Percentiles rank a stretch among this genome's conserved stretches.
These are phyloP conservation scores for Nannochloris sp. DNA, from an alignment of 139 green algal genomes.

Conservation along the genomic window DNA sequence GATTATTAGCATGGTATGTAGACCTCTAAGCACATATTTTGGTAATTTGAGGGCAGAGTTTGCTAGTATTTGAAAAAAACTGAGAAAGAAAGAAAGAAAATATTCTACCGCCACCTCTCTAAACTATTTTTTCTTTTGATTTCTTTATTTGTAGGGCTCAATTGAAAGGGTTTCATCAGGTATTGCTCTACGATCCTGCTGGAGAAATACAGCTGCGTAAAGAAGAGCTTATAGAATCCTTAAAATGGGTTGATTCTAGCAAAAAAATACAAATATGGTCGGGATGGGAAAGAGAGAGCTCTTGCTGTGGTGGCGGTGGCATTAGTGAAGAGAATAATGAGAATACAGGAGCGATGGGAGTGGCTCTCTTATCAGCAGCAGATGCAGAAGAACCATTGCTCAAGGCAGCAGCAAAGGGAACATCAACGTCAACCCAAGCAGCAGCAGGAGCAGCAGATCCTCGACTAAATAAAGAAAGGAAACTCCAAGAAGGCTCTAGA, in stretches of 20 bases:
- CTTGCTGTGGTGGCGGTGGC: not conserved
- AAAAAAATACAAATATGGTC: not conserved
- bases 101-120: too few relatives aligned
- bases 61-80: too few relatives aligned
- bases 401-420: not conserved
- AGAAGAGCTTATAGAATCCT: conserved; percentile 4
- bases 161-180: not conserved
- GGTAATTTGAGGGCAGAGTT: too few relatives aligned
- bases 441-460: too few relatives aligned
- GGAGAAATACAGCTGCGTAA: not conserved
- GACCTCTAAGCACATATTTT: not conserved
- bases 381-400: conserved; percentile 16
- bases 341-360: not conserved
- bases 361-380: conserved; percentile 7
- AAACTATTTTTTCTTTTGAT: not conserved
- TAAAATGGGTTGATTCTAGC: not conserved
- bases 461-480: too few relatives aligned
- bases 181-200: conserved; percentile 15
- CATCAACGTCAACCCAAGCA: not conserved
- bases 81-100: too few relatives aligned
- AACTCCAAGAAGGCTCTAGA: not conserved
- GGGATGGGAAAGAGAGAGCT: not conserved
- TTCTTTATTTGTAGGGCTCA: conserved; percentile 2
- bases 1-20: conserved; percentile 4
- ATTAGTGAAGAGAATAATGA: not conserved